phyloP scores from a whole-genome alignment of 2,329 filamentous ascomycete species.

The Pseudopithomyces maydicus region DNA sequence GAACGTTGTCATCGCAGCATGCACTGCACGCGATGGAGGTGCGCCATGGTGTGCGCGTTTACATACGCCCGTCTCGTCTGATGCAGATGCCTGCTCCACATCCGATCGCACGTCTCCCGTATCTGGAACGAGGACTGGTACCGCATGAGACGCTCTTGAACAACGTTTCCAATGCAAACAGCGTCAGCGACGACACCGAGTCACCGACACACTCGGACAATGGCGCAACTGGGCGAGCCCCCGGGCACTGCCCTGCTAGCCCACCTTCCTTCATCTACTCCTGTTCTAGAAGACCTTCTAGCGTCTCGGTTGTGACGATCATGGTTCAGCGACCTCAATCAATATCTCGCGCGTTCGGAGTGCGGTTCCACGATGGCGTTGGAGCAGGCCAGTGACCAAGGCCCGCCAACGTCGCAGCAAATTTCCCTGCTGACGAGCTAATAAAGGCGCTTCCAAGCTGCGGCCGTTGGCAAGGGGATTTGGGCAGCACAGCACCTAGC shows the following conservation, averaged over 20 bases:
- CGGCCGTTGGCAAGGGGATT: slow-evolving; percentile 1
- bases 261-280: slow-evolving; percentile 22
- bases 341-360: slow-evolving; percentile 20
- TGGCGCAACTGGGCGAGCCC: not conserved
- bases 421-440: not conserved
- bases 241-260: slow-evolving; percentile 10
- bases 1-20: slow-evolving; percentile 22
- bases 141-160: not conserved
- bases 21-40: slow-evolving; percentile 21
- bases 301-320: slow-evolving; percentile 33
- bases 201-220: not conserved
- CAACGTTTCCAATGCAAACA: not conserved
- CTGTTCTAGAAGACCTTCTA: slow-evolving; percentile 33
- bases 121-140: slow-evolving; percentile 19
- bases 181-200: not conserved
- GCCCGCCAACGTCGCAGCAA: not conserved
- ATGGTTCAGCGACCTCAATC: slow-evolving; percentile 17
- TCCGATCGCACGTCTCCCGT: slow-evolving; percentile 14
- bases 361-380: slow-evolving; percentile 3
- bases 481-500: slow-evolving; percentile 1
- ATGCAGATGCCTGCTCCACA: slow-evolving; percentile 21
- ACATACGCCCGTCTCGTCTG: slow-evolving; percentile 16
- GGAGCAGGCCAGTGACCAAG: not conserved
- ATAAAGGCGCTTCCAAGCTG: not conserved
- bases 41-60: slow-evolving; percentile 21